Evolutionary conservation across 2,329 filamentous ascomycete genomes (phyloP).

Genomic region (Curvularia sp.): DNA sequence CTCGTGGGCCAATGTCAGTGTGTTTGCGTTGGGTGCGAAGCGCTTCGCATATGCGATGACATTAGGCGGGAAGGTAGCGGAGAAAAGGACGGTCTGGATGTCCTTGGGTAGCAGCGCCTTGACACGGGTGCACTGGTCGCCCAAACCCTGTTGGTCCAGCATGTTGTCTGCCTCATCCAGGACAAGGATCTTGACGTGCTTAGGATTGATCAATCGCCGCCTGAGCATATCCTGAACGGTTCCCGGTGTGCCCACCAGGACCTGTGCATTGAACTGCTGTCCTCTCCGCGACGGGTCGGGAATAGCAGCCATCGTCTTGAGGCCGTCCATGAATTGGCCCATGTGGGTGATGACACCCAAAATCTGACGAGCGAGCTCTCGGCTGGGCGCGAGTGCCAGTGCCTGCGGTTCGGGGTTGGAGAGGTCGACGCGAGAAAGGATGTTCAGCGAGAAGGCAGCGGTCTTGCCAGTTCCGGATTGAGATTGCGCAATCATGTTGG

Average conservation of each 20-base stretch:
- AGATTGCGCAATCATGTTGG: conserved; percentile 97
- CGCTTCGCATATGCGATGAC: conserved; percentile 83
- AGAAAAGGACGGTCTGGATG: conserved; percentile 93
- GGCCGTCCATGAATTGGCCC: conserved; percentile 79
- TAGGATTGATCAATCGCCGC: conserved; percentile 74
- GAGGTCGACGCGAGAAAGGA: conserved; percentile 85
- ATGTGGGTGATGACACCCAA: conserved; percentile 83
- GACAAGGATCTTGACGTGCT: conserved; percentile 79
- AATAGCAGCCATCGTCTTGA: conserved; percentile 82
- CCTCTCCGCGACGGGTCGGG: conserved; percentile 76
- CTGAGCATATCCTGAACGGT: conserved; percentile 89
- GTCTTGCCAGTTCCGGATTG: conserved; percentile 99
- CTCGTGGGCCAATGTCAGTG: conserved; percentile 85
- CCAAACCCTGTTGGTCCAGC: conserved; percentile 93
- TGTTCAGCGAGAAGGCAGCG: conserved; percentile 91
- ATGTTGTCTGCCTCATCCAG: conserved; percentile 99
- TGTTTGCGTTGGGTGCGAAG: conserved; percentile 86
- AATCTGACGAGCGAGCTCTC: conserved; percentile 95
- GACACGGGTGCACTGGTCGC: conserved; percentile 91
- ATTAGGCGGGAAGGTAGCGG: conserved; percentile 87
- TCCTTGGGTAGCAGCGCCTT: conserved; percentile 75
- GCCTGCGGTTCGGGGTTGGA: conserved; percentile 77
- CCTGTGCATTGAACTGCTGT: conserved; percentile 72
- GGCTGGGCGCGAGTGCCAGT: conserved; percentile 86
- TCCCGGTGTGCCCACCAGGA: conserved; percentile 92